A percentile compares a stretch with the other conserved stretches of the same genome.
phyloP scores from a whole-genome alignment of 164 flowering plant genomes.

The Dillenia turbinata region DNA sequence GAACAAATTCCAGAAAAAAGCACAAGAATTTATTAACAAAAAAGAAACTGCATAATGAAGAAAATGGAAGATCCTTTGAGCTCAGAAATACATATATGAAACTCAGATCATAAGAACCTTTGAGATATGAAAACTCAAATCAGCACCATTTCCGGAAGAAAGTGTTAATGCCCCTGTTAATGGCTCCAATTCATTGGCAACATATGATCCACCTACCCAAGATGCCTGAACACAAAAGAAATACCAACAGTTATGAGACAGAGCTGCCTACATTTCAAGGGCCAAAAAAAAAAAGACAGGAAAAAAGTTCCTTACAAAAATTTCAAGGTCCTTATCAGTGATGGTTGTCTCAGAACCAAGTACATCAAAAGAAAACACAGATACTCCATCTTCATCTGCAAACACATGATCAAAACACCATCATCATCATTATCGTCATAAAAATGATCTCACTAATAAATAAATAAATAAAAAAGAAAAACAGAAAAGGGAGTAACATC shows the following conservation, averaged over 20 bases:
- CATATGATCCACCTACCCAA: conserved; percentile 85
- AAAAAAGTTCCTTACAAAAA: conserved; percentile 44
- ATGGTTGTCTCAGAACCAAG: conserved; percentile 25
- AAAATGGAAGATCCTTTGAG: background rate
- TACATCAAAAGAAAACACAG: conserved; percentile 50
- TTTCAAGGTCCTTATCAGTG: conserved; percentile 49
- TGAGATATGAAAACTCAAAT: conserved; percentile 61
- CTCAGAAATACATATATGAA: background rate
- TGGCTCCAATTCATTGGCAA: conserved; percentile 25
- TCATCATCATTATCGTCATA: background rate
- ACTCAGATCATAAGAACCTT: conserved; percentile 40
- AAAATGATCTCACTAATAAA: background rate
- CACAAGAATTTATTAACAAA: background rate
- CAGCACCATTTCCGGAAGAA: conserved; percentile 45
- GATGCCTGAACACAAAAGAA: conserved; percentile 51
- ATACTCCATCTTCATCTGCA: conserved; percentile 60
- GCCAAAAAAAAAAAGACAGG: background rate
- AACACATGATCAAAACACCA: background rate
- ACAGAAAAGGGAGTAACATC: background rate
- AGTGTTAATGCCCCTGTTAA: conserved; percentile 51
- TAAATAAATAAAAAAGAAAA: background rate
- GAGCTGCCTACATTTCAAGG: background rate
- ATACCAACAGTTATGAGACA: background rate
- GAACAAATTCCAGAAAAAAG: conserved; percentile 6
- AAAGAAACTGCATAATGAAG: background rate